Evolutionary conservation across 768 basidiomycete species (phyloP).

Genomic region (Hemileccinum rubropunctum): DNA sequence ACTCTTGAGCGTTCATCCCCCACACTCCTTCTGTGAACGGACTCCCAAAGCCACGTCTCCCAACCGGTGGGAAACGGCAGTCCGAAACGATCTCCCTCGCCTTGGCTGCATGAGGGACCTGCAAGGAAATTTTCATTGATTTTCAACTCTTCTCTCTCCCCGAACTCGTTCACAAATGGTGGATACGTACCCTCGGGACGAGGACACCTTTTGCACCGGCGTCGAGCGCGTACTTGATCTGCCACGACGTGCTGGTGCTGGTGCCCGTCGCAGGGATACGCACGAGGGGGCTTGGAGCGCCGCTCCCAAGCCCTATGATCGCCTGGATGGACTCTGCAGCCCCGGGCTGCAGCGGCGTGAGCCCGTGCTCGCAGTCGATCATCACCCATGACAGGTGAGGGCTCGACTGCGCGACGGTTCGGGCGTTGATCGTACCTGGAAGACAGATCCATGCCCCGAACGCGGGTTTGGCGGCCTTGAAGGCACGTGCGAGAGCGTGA

Average conservation of each 20-base stretch:
- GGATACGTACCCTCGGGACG: conserved; percentile 57
- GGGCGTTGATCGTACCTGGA: conserved; percentile 56
- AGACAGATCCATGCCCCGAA: conserved; percentile 68
- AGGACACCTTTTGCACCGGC: conserved; percentile 63
- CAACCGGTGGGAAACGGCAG: conserved; percentile 58
- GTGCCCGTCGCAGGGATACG: conserved; percentile 63
- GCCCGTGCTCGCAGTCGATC: conserved; percentile 69
- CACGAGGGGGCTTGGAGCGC: conserved; percentile 53
- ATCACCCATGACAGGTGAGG: conserved; percentile 59
- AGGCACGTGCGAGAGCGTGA: conserved; percentile 51
- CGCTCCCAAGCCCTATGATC: conserved; percentile 43
- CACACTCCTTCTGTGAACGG: conserved; percentile 60
- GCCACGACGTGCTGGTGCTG: conserved; percentile 57
- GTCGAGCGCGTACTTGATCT: conserved; percentile 70
- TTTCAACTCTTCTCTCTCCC: too few relatives aligned
- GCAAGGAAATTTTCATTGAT: not conserved
- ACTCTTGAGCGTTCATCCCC: conserved; percentile 49
- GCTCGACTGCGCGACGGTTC: conserved; percentile 55
- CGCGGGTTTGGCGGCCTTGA: conserved; percentile 56
- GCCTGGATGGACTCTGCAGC: conserved; percentile 56
- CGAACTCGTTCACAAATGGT: not conserved
- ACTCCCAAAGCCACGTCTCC: conserved; percentile 63
- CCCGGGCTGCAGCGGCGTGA: conserved; percentile 52
- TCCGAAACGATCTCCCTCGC: conserved; percentile 56
- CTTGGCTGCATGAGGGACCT: conserved; percentile 58